Percentiles rank a stretch among this genome's conserved stretches.
These are phyloP conservation scores for Heterobasidion occidentale DNA, from an alignment of 1,284 basidiomycete species.

Conservation along the genomic window DNA sequence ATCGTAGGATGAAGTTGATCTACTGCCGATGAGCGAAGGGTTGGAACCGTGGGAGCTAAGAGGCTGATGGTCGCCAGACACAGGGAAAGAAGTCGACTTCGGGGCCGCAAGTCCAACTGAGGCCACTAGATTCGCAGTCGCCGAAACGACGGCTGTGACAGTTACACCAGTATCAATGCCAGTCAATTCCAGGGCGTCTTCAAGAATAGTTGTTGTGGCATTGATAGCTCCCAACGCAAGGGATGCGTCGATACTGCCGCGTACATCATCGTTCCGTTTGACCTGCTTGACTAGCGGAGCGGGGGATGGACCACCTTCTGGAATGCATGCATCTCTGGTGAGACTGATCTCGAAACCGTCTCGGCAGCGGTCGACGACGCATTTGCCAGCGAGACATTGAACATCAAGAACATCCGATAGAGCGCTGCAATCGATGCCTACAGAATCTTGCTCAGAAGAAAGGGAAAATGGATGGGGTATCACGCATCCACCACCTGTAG, in stretches of 20 bases:
- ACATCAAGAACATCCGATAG: background rate
- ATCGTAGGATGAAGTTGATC: no score
- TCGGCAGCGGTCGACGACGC: background rate
- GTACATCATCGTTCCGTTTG: no score
- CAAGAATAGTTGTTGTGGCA: no score
- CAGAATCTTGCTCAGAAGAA: background rate
- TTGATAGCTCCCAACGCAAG: no score
- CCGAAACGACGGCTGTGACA: no score
- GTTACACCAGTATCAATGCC: no score
- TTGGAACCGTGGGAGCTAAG: no score
- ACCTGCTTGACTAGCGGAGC: no score
- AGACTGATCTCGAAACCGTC: background rate
- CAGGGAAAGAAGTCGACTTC: background rate
- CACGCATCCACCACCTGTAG: constrained; percentile 4
- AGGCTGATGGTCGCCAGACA: no score
- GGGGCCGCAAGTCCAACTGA: background rate
- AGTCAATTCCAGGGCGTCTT: no score
- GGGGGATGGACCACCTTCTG: background rate
- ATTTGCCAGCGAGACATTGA: background rate
- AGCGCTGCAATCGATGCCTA: background rate
- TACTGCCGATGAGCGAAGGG: no score
- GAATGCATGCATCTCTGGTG: background rate
- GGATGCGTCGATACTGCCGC: no score
- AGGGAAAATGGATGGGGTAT: background rate
- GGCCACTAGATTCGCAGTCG: background rate